Percentiles rank a stretch among this genome's conserved stretches.
Evolutionary conservation across 2,329 filamentous ascomycete genomes (phyloP).

Genomic region (Paraphoma sp.): DNA sequence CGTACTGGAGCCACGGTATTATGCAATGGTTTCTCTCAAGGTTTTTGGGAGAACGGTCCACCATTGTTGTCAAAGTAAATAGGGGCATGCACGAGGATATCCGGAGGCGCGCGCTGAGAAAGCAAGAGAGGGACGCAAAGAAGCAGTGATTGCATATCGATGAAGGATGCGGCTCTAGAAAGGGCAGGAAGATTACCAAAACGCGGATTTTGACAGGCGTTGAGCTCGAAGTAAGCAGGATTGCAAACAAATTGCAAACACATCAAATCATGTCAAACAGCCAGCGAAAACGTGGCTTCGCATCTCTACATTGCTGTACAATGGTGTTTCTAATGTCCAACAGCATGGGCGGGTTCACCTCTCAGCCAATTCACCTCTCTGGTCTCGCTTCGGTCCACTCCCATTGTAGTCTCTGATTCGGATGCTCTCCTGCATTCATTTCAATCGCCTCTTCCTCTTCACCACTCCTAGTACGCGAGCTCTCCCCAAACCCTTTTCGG

Average conservation of each 20-base stretch:
- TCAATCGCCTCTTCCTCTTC: conserved; percentile 8
- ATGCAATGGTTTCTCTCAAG: conserved; percentile 81
- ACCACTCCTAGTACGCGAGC: conserved; percentile 10
- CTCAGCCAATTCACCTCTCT: no score
- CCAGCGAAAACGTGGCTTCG: no score
- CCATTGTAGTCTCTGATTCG: conserved; percentile 20
- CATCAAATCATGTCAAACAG: no score
- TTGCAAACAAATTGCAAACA: no score
- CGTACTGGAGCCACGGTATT: conserved; percentile 89
- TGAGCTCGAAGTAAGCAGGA: no score
- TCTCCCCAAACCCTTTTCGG: neutral
- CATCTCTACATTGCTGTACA: no score
- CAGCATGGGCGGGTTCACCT: no score
- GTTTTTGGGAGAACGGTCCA: conserved; percentile 65
- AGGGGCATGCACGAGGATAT: conserved; percentile 81
- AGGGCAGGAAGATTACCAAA: neutral
- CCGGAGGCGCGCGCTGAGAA: conserved; percentile 79
- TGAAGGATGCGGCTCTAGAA: neutral
- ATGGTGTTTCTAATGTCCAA: no score
- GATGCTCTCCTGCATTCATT: conserved; percentile 12
- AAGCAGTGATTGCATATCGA: conserved; percentile 52
- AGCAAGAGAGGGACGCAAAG: conserved; percentile 82
- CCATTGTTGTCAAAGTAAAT: conserved; percentile 66
- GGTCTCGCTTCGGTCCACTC: conserved; percentile 12
- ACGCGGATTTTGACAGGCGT: no score